Base-by-base conservation (phyloP, 2,329 filamentous ascomycete genomes). In the Trichoderma harzianum region DNA sequence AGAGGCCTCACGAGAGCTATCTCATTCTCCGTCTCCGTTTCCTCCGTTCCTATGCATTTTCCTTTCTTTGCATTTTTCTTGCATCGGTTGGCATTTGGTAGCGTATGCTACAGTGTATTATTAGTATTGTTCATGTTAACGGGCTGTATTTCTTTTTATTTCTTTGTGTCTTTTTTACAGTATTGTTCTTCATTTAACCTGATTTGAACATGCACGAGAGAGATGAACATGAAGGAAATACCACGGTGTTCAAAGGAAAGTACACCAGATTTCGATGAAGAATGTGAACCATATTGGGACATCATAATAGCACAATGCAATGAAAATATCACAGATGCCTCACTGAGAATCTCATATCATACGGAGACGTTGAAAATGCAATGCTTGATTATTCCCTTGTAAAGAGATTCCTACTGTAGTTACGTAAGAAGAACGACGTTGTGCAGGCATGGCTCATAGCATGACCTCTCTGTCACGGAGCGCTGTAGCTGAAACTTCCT, bases 361-460 rank as follows among this genome's bases (percentile, higher is more conserved):
- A 63, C 3, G 5, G 28, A 34, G 24, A 51, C 39, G 28, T 58
- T 58, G n/a, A 58, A 10, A 57, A 71, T 51, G 39, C 63, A 71
- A 67, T 67, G 69, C 69, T 71, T 71, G 55, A 61, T 71, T 71
- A 67, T 71, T 71, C 55, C 24, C 62, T 66, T 62, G 36, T 34
- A n/a, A 62, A 62, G 61, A 71, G 36, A 53, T 61, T 53, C 53
- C 51, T 67, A 71, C 69, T 67, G 24, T 53, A 43, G 16, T 43
- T 43, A 71, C 21, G 69, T 47, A 60, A 67, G 69, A 39, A 71
- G 62, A 71, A 63, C 34, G 57, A 70, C 69, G 28, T 21, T 24
- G 60, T 61, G 30, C 57, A 62, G 66, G 69, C 66, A n/a, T 39
- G 32, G 64, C 32, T 24, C 14, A 39, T 21, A 11, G 53, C 18